Evolutionary conservation across 139 green algal species (phyloP), one percentile per base, ranked within the genome.

Genomic region (Asterochloris erici): DNA sequence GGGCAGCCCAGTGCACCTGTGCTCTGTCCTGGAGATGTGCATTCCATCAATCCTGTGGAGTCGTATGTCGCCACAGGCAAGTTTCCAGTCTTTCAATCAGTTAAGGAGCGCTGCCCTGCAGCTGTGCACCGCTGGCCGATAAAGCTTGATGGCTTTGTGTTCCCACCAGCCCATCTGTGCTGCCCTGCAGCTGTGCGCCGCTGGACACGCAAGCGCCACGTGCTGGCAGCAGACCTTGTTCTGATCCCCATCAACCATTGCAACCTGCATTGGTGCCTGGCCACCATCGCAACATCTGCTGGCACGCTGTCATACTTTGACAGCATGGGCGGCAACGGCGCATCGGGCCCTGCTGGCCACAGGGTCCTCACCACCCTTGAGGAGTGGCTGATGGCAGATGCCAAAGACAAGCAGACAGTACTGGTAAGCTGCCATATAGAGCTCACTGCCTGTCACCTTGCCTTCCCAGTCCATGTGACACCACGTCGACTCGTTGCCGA

Each of bases 181-280:
- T 26, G n/a, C 54, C 29, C 0, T 73, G 47, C 73, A 81, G 81
- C 47, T 23, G 81, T 85, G 38, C 29, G 63, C 28, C 78, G 74
- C 12, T 85, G 81, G 81, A 81, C 75, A 61, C 80, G 28, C 27
- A 77, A 70, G 14, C 16, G 54, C n/a, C 23, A 70, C 54, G 64
- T 82, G 38, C 79, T 85, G 27, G 54, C 27, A 26, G 27, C 69
- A 23, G 81, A 85, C n/a, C 74, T 85, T 29, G 14, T 85, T 23
- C 27, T 85, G 0, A 84, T 85, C 19, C 81, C 81, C 24, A 85
- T 85, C 73, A 85, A 85, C 60, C 81, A 85, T 27, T 61, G 63
- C 29, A 85, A 82, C n/a, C 17, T 85, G 73, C 81, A 85, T 77
- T 85, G 81, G 81, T 80, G 68, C 29, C 38, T 85, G 38, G 73